A percentile compares a stretch with the other conserved stretches of the same genome.
These are phyloP conservation scores for Globisporangium perplexum DNA, from an alignment of 352 stramenopile species.

Conservation along the genomic window DNA sequence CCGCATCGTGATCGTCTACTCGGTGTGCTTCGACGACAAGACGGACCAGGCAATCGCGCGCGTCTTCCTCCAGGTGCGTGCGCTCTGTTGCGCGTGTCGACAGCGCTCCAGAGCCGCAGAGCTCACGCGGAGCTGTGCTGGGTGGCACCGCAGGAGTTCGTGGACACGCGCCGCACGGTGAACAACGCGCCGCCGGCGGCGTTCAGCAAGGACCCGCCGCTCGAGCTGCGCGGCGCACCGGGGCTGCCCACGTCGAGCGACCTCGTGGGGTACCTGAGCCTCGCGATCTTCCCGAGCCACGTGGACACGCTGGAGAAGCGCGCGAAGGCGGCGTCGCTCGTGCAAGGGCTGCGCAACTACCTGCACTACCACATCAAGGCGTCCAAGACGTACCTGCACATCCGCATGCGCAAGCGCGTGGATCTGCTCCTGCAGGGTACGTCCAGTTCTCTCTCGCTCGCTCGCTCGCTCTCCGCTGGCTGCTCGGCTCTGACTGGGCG, in stretches of 20 bases:
- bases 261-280: conserved; percentile 87
- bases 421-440: conserved; percentile 88
- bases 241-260: conserved; percentile 54
- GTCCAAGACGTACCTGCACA: conserved; percentile 95
- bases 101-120: not conserved
- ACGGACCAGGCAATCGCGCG: conserved; percentile 88
- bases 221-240: conserved; percentile 72
- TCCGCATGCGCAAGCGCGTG: conserved; percentile 93
- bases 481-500: no score
- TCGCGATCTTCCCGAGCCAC: conserved; percentile 87
- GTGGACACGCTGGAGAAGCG: conserved; percentile 86
- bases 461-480: not conserved
- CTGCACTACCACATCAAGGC: conserved; percentile 96
- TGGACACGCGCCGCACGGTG: conserved; percentile 88
- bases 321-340: conserved; percentile 80
- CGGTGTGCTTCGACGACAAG: conserved; percentile 91
- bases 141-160: conserved; percentile 72
- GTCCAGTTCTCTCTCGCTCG: not conserved
- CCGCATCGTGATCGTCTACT: conserved; percentile 91
- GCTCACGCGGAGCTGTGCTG: not conserved
- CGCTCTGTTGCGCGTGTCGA: not conserved
- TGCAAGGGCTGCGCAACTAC: conserved; percentile 91
- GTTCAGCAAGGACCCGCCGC: conserved; percentile 89
- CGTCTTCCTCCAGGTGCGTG: conserved; percentile 80
- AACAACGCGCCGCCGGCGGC: conserved; percentile 91